phyloP scores from a whole-genome alignment of 768 basidiomycete species.

The Cystobasidium tubakii region DNA sequence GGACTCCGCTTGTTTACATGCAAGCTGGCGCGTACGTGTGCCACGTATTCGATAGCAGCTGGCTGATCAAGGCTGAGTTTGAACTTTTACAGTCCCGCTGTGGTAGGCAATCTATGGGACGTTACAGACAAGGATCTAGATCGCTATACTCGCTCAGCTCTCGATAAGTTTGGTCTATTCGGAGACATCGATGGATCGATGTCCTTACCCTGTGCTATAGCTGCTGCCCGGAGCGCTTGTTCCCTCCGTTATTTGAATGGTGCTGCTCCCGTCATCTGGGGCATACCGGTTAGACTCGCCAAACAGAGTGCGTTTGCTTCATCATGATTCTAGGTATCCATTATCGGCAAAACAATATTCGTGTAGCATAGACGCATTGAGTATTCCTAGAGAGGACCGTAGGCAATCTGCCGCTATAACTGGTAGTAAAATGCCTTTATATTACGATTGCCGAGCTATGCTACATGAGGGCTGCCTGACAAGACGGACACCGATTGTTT shows the following conservation, averaged over 20 bases:
- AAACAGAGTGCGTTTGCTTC: constrained; percentile 11
- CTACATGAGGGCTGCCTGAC: constrained; percentile 25
- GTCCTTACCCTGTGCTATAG: constrained; percentile 70
- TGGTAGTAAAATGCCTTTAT: neutral
- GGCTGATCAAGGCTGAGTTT: neutral
- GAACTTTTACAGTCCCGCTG: constrained; percentile 62
- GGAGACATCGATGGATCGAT: constrained; percentile 41
- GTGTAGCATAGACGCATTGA: neutral
- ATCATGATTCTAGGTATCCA: neutral
- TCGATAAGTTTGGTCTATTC: constrained; percentile 62
- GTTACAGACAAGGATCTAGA: constrained; percentile 97
- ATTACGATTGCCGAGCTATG: neutral
- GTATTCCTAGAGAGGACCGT: constrained; percentile 37
- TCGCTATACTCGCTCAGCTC: constrained; percentile 76
- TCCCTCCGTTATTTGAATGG: constrained; percentile 91
- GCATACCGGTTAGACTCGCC: constrained; percentile 81
- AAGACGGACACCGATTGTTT: constrained; percentile 24
- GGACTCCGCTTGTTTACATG: constrained; percentile 93
- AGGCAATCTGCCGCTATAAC: constrained; percentile 9
- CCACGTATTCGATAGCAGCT: neutral
- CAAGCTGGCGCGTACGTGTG: constrained; percentile 83
- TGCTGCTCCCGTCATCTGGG: constrained; percentile 89
- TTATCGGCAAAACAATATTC: neutral
- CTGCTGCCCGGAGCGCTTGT: constrained; percentile 69
- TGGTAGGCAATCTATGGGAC: constrained; percentile 95